phyloP scores from a whole-genome alignment of 257 asterid genomes.

The Primulina tabacum region DNA sequence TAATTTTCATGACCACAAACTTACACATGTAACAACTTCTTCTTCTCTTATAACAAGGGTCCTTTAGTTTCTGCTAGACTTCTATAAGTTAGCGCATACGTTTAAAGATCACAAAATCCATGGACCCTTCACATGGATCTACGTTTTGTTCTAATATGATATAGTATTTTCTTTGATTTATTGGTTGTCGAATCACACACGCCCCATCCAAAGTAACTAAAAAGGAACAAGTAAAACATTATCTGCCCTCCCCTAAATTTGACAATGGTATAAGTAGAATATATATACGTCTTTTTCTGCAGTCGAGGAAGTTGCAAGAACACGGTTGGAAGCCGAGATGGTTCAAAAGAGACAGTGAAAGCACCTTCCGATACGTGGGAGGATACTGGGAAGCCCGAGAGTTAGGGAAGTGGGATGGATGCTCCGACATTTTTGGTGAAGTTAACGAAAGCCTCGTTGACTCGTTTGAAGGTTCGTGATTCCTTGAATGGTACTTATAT shows the following conservation, averaged over 20 bases:
- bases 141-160: neutral
- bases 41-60: too few relatives aligned
- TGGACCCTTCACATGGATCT: neutral
- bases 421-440: conserved; percentile 76
- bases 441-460: conserved; percentile 41
- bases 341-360: conserved; percentile 63
- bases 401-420: conserved; percentile 61
- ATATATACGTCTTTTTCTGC: conserved; percentile 11
- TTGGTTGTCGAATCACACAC: neutral
- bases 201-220: too few relatives aligned
- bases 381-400: conserved; percentile 96
- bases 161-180: neutral
- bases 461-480: neutral
- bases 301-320: conserved; percentile 94
- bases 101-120: neutral
- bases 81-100: neutral
- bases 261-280: neutral
- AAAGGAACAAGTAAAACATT: too few relatives aligned
- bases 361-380: conserved; percentile 60
- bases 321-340: conserved; percentile 91
- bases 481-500: neutral
- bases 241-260: neutral
- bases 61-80: neutral
- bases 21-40: neutral
- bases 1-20: neutral